These are phyloP conservation scores for Lactarius deliciosus DNA, from an alignment of 768 basidiomycete species.

Conservation along the genomic window DNA sequence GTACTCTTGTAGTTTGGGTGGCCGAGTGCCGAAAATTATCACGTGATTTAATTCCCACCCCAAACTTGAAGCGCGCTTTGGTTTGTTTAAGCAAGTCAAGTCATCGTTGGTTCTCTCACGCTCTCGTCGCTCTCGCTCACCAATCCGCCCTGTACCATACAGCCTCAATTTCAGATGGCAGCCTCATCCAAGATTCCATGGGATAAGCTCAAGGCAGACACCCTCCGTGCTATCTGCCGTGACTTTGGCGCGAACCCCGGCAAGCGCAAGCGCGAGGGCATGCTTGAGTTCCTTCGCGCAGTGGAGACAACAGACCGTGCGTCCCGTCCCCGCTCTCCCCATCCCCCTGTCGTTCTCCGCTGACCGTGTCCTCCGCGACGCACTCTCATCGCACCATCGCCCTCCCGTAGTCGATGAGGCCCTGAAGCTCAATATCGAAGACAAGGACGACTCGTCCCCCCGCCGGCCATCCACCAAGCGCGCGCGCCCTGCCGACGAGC, in stretches of 20 bases:
- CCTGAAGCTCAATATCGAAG: slow-evolving; percentile 25
- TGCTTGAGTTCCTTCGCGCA: slow-evolving; percentile 30
- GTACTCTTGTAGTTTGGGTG: background rate
- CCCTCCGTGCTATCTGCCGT: slow-evolving; percentile 31
- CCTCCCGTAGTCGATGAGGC: slow-evolving; percentile 26
- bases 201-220: slow-evolving; percentile 32
- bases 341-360: background rate
- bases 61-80: background rate
- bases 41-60: slow-evolving; percentile 13
- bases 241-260: slow-evolving; percentile 32
- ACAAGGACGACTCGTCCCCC: slow-evolving; percentile 25
- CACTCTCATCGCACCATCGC: background rate
- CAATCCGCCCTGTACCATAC: slow-evolving; percentile 9
- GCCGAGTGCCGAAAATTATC: too few species aligned
- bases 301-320: slow-evolving; percentile 32
- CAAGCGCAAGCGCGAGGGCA: slow-evolving; percentile 29
- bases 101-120: slow-evolving; percentile 11
- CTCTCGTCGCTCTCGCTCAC: slow-evolving; percentile 3
- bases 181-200: slow-evolving; percentile 31
- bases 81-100: background rate
- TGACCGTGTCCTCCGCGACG: background rate
- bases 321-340: slow-evolving; percentile 19
- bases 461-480: slow-evolving; percentile 26
- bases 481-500: slow-evolving; percentile 20
- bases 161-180: slow-evolving; percentile 12